phyloP scores from a whole-genome alignment of 768 basidiomycete genomes.

The Calvatia gigantea region DNA sequence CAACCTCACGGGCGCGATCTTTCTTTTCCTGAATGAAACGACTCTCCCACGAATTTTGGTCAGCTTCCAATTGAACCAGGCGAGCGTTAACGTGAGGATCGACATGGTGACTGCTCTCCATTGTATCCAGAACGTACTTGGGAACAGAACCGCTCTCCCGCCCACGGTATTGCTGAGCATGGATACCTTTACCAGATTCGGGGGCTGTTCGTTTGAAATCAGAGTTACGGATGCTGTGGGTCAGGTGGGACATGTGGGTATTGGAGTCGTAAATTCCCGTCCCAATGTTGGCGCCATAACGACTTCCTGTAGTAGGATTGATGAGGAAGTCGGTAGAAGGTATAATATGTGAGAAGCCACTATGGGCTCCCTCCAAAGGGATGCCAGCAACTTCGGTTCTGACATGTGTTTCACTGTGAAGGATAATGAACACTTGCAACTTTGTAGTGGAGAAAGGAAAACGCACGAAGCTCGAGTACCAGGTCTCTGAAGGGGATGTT shows the following conservation, averaged over 20 bases:
- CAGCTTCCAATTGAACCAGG: not conserved
- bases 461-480: not conserved
- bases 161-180: not conserved
- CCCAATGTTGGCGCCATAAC: not conserved
- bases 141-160: not conserved
- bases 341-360: not conserved
- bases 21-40: too few species aligned
- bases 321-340: not conserved
- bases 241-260: not conserved
- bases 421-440: not conserved
- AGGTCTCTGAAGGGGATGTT: not conserved
- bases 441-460: not conserved
- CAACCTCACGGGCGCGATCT: not conserved
- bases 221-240: not conserved
- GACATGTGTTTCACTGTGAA: not conserved
- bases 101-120: not conserved
- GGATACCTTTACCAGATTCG: conserved; percentile 4
- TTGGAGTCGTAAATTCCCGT: not conserved
- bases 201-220: not conserved
- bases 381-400: not conserved
- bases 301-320: not conserved
- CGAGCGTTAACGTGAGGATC: not conserved
- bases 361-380: not conserved
- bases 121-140: not conserved
- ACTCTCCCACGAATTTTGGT: too few species aligned